Evolutionary conservation across 2,329 filamentous ascomycete species (phyloP).

Genomic region (Apiospora koreana): DNA sequence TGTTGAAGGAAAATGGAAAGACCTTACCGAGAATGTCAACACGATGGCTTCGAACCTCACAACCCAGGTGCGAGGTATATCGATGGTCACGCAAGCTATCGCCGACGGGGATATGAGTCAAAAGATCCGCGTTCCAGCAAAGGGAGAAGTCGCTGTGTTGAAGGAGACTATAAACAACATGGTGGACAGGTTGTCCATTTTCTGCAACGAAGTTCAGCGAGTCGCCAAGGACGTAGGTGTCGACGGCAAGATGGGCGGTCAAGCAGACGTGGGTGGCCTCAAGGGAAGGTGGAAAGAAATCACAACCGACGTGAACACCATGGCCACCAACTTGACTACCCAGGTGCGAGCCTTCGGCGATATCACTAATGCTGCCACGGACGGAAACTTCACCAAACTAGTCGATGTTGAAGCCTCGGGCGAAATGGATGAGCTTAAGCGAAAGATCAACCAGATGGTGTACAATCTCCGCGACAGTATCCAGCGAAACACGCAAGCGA

Average conservation of each 20-base stretch:
- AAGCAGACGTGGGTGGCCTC: conserved; percentile 90
- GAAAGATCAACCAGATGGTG: conserved; percentile 99
- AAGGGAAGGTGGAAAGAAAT: conserved; percentile 98
- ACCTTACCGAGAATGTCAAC: conserved; percentile 89
- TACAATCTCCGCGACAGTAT: conserved; percentile 94
- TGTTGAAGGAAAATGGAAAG: conserved; percentile 97
- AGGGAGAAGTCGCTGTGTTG: conserved; percentile 89
- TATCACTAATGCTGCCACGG: conserved; percentile 96
- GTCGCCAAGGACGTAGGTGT: conserved; percentile 97
- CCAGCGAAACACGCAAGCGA: conserved; percentile 91
- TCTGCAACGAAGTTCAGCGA: conserved; percentile 93
- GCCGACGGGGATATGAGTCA: conserved; percentile 94
- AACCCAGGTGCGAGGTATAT: conserved; percentile 84
- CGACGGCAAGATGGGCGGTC: conserved; percentile 97
- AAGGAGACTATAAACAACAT: conserved; percentile 99
- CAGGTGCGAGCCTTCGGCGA: conserved; percentile 98
- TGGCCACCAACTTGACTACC: conserved; percentile 79
- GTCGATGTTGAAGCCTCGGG: conserved; percentile 97
- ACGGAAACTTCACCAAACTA: conserved; percentile 94
- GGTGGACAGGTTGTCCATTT: conserved; percentile 92
- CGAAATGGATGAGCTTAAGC: conserved; percentile 98
- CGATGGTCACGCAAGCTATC: conserved; percentile 91
- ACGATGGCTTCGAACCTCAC: conserved; percentile 71
- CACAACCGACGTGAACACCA: conserved; percentile 93
- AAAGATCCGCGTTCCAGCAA: conserved; percentile 92